phyloP scores from a whole-genome alignment of 1,284 basidiomycete genomes.

The Cryptococcus sp. region DNA sequence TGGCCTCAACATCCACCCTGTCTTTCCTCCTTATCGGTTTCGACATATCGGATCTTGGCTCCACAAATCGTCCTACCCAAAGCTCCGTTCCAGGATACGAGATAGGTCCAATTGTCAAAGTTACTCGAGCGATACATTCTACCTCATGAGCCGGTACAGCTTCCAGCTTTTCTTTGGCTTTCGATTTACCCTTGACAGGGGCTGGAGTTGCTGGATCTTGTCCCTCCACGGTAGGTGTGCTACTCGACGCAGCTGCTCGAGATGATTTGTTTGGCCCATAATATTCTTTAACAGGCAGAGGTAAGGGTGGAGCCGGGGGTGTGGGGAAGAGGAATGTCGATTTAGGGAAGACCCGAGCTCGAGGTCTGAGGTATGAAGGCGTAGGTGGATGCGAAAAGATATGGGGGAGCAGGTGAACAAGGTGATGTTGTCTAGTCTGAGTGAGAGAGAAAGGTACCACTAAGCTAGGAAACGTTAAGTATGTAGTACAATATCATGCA shows the following conservation, averaged over 20 bases:
- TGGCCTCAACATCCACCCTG: neutral
- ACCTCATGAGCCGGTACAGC: slow-evolving; percentile 41
- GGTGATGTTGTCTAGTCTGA: slow-evolving; percentile 36
- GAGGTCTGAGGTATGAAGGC: slow-evolving; percentile 33
- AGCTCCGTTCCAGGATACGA: slow-evolving; percentile 39
- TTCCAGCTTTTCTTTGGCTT: slow-evolving; percentile 8
- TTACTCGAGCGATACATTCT: slow-evolving; percentile 39
- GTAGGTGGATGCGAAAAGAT: slow-evolving; percentile 41
- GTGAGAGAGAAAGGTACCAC: slow-evolving; percentile 35
- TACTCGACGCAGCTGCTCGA: neutral
- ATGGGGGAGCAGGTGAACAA: slow-evolving; percentile 37
- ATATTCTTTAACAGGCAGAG: slow-evolving; percentile 28
- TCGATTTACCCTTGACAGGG: neutral
- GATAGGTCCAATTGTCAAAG: slow-evolving; percentile 36
- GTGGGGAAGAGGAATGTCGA: slow-evolving; percentile 38
- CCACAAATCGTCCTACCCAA: slow-evolving; percentile 43
- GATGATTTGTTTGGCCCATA: slow-evolving; percentile 8
- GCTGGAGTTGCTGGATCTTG: neutral
- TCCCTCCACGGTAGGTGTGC: slow-evolving; percentile 1
- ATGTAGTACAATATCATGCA: neutral
- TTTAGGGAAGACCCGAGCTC: slow-evolving; percentile 26
- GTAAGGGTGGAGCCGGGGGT: slow-evolving; percentile 21
- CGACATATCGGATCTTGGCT: slow-evolving; percentile 18
- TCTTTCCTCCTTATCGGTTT: slow-evolving; percentile 11
- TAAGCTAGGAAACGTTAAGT: slow-evolving; percentile 16